Evolutionary conservation across 163 green algal species (phyloP).

Genomic region (Picocystis sp.): DNA sequence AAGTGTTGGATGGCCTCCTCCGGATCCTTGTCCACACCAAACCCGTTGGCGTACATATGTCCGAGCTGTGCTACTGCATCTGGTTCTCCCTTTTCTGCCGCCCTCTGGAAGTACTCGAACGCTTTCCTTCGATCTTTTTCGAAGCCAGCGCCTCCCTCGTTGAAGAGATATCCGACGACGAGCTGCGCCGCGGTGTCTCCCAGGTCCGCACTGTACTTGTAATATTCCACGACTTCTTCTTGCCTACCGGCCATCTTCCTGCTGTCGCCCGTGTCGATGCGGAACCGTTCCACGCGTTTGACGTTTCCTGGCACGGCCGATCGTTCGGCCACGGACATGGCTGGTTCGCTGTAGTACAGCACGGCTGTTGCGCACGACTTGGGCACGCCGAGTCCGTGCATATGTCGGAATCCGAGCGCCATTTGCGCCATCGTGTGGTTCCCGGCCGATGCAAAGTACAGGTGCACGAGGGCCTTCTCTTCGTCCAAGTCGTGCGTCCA

Average conservation of each 20-base stretch:
- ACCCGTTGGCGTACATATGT: constrained; percentile 67
- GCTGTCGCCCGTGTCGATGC: too few relatives aligned
- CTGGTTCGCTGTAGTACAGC: constrained; percentile 56
- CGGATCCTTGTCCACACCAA: constrained; percentile 37
- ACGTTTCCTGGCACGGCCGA: too few relatives aligned
- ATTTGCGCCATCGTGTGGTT: constrained; percentile 47
- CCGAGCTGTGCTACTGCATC: constrained; percentile 70
- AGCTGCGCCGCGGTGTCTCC: constrained; percentile 71
- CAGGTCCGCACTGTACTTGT: constrained; percentile 78
- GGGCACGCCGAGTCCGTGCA: constrained; percentile 57
- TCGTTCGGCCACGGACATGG: too few relatives aligned
- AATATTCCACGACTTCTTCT: constrained; percentile 74
- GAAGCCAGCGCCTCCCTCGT: constrained; percentile 17
- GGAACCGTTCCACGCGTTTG: too few relatives aligned
- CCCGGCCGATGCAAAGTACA: constrained; percentile 55
- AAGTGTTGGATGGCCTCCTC: constrained; percentile 53
- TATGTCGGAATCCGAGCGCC: constrained; percentile 63
- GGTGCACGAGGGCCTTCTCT: constrained; percentile 43
- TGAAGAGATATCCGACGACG: constrained; percentile 43
- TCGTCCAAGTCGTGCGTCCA: too few relatives aligned
- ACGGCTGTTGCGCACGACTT: constrained; percentile 51
- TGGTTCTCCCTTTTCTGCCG: constrained; percentile 46
- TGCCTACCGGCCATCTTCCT: constrained; percentile 11
- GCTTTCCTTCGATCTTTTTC: constrained; percentile 22
- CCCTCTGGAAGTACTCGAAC: constrained; percentile 42